Percentiles rank a stretch among this genome's conserved stretches.
Evolutionary conservation across 768 basidiomycete species (phyloP).

Genomic region (Tricholoma furcatifolium): DNA sequence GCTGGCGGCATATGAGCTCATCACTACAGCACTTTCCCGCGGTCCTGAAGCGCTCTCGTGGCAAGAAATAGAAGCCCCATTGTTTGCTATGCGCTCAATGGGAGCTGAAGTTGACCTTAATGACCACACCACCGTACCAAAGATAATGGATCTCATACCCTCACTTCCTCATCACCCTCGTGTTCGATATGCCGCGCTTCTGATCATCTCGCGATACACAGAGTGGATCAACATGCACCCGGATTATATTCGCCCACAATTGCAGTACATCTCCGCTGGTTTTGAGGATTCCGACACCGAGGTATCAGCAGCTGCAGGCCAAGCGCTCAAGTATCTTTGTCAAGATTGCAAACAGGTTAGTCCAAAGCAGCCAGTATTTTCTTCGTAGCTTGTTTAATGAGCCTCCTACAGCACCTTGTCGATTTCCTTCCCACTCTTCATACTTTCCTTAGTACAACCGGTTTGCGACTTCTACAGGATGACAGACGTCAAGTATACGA

Average conservation of each 20-base stretch:
- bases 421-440: conserved; percentile 91
- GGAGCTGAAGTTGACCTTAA: conserved; percentile 86
- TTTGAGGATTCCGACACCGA: conserved; percentile 81
- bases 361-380: background rate
- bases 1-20: conserved; percentile 74
- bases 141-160: conserved; percentile 94
- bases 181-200: conserved; percentile 91
- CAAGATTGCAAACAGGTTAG: conserved; percentile 89
- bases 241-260: conserved; percentile 77
- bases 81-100: conserved; percentile 98
- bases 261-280: conserved; percentile 90
- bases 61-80: conserved; percentile 97
- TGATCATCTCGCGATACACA: conserved; percentile 94
- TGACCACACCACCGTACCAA: conserved; percentile 86
- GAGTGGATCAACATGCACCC: conserved; percentile 95
- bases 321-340: conserved; percentile 94
- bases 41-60: conserved; percentile 63
- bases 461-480: conserved; percentile 76
- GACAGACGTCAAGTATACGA: conserved; percentile 93
- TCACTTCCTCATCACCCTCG: conserved; percentile 85
- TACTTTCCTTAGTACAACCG: conserved; percentile 79
- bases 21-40: conserved; percentile 69
- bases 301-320: conserved; percentile 91
- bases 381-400: background rate
- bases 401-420: conserved; percentile 68